Evolutionary conservation across 768 basidiomycete species (phyloP).

Genomic region (Kwoniella pini): DNA sequence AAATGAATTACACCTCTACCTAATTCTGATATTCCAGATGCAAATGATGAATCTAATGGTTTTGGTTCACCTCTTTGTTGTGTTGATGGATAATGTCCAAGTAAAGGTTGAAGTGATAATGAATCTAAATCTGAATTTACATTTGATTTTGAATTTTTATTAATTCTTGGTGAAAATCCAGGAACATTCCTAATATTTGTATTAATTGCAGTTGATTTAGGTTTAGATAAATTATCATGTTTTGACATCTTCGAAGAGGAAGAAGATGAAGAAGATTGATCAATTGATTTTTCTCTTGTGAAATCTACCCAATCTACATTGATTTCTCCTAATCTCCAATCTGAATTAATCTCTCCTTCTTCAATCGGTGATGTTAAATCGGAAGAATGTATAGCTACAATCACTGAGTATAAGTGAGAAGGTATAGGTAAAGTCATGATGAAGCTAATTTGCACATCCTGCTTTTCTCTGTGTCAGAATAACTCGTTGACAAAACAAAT

Average conservation of each 20-base stretch:
- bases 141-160: neutral
- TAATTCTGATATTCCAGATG: slow-evolving; percentile 41
- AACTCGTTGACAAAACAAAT: too few relatives aligned
- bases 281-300: slow-evolving; percentile 45
- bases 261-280: slow-evolving; percentile 1
- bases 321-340: slow-evolving; percentile 49
- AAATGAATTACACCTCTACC: slow-evolving; percentile 51
- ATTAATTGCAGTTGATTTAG: neutral
- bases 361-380: neutral
- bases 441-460: too few relatives aligned
- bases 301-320: slow-evolving; percentile 50
- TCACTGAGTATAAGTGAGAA: slow-evolving; percentile 24
- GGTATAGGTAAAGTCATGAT: slow-evolving; percentile 1
- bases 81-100: slow-evolving; percentile 36
- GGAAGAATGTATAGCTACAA: slow-evolving; percentile 21
- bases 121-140: slow-evolving; percentile 22
- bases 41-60: slow-evolving; percentile 42
- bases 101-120: slow-evolving; percentile 46
- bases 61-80: slow-evolving; percentile 40
- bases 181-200: neutral
- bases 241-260: neutral
- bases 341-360: slow-evolving; percentile 4
- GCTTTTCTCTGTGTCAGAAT: too few relatives aligned
- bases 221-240: too few relatives aligned
- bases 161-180: neutral